Evolutionary conservation across 176 grass and related monocot species (phyloP).

Genomic region (Coix lacrymajobi): DNA sequence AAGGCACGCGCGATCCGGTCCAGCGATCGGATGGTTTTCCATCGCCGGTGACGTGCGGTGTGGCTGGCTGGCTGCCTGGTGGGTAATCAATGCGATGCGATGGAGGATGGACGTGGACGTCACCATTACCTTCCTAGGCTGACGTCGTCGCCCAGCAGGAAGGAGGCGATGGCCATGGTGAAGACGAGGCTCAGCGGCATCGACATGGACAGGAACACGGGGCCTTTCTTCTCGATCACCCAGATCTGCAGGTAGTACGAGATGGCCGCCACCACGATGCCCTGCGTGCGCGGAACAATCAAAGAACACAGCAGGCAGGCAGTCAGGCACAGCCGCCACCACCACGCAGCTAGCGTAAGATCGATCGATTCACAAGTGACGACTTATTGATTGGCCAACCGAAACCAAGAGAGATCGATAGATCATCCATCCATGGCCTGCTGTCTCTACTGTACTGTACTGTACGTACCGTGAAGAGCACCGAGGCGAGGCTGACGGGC

Average conservation of each 20-base stretch:
- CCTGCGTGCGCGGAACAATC: conserved; percentile 26
- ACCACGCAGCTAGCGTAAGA: too few species aligned
- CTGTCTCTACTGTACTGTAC: too few species aligned
- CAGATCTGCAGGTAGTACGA: conserved; percentile 68
- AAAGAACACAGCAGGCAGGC: too few species aligned
- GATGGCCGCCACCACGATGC: conserved; percentile 45
- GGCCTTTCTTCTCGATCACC: conserved; percentile 71
- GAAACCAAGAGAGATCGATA: neutral
- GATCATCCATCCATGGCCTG: too few species aligned
- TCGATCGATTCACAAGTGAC: too few species aligned
- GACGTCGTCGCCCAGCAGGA: conserved; percentile 60
- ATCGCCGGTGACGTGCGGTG: neutral
- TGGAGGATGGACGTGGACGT: neutral
- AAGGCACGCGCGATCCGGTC: neutral
- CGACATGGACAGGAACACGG: conserved; percentile 62
- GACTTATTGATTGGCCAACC: neutral
- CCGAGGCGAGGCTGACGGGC: conserved; percentile 38
- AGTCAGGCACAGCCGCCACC: too few species aligned
- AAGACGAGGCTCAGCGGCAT: conserved; percentile 58
- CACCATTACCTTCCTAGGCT: conserved; percentile 48
- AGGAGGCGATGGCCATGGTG: conserved; percentile 52
- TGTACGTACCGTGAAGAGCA: conserved; percentile 47
- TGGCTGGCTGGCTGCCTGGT: too few species aligned
- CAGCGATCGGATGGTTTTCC: neutral
- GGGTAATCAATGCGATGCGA: neutral